Base-by-base conservation (phyloP, 176 grass and related monocot species). In the Triticum urartu region DNA sequence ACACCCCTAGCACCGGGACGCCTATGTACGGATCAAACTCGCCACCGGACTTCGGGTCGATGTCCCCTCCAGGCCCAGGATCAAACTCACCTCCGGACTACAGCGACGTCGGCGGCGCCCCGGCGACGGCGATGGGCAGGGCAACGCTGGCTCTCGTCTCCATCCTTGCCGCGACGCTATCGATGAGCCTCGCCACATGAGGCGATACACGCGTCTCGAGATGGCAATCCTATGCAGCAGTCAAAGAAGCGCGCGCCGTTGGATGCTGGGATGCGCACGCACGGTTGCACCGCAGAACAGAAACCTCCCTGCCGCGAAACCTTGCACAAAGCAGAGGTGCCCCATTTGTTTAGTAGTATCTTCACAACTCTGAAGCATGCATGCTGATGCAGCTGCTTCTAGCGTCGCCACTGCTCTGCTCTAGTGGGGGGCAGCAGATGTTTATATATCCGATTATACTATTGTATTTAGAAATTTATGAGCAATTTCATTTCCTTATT, bases 1-100 rank as follows among this genome's bases (percentile, higher is more conserved):
- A 91, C 80, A 76, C 7, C 45, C 9, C 35, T 14, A 24, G 21
- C 17, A 90, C 69, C 25, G 83, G 83, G 73, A 80, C 87, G 9
- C 85, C 88, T 2, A 36, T 71, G 13, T 92, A 82, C 25, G 91
- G 91, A 40, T 28, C 83, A 20, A 72, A 25, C 81, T 30, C 50
- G 1, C 91, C 91, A 4, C 87, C 91, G 0, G 84, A 86, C 28
- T 89, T 63, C 56, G 77, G 84, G 17, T 89, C 83, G 1, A 75
- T 1, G 60, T 90, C 87, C 24, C 87, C 87, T 81, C 85, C 88
- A 13, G 58, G 14, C 39, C 4, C 18, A 10, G 86, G 86, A 33
- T 85, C 90, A n/a, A 56, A 58, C 13, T 88, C 90, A 3, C 90
- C 90, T 7, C 90, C 90, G 7, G 90, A 91, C 60, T 88, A 91